phyloP scores from a whole-genome alignment of 1,139 yeast genomes.

The Hanseniaspora sp. region DNA sequence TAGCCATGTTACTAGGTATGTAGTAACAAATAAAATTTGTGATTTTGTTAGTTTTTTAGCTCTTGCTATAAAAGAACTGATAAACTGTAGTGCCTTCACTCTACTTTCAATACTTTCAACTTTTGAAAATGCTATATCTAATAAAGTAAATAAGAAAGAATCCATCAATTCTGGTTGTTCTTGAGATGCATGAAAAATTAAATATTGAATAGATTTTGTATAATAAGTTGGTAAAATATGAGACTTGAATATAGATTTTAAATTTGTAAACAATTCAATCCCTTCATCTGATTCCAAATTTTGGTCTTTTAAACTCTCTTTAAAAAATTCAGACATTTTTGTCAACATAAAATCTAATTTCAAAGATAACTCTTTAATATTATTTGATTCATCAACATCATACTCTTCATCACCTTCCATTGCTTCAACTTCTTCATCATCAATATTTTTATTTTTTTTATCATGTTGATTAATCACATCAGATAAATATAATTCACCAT shows the following conservation, averaged over 20 bases:
- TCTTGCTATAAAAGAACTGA: conserved; percentile 83
- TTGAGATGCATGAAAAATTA: conserved; percentile 73
- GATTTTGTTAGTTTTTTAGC: conserved; percentile 61
- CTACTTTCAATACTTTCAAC: conserved; percentile 61
- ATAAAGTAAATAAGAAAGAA: conserved; percentile 67
- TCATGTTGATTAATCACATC: neutral
- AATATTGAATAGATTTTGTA: conserved; percentile 78
- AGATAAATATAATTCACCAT: conserved; percentile 9
- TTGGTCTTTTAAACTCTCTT: conserved; percentile 41
- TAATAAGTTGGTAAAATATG: conserved; percentile 86
- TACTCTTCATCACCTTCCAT: conserved; percentile 37
- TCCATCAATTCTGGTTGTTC: conserved; percentile 74
- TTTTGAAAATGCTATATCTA: conserved; percentile 68
- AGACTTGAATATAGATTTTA: conserved; percentile 65
- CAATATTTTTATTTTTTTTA: neutral
- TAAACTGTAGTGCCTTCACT: conserved; percentile 81
- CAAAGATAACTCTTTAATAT: conserved; percentile 45
- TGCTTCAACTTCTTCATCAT: conserved; percentile 21
- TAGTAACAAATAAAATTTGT: conserved; percentile 67
- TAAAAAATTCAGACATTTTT: conserved; percentile 43
- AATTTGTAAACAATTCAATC: conserved; percentile 60
- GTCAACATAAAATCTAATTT: conserved; percentile 63
- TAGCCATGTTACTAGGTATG: conserved; percentile 74
- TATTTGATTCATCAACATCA: conserved; percentile 39
- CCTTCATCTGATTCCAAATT: conserved; percentile 52